These are phyloP conservation scores for Gossypium schwendimanii DNA, from an alignment of 441 rosid genomes.

Conservation along the genomic window DNA sequence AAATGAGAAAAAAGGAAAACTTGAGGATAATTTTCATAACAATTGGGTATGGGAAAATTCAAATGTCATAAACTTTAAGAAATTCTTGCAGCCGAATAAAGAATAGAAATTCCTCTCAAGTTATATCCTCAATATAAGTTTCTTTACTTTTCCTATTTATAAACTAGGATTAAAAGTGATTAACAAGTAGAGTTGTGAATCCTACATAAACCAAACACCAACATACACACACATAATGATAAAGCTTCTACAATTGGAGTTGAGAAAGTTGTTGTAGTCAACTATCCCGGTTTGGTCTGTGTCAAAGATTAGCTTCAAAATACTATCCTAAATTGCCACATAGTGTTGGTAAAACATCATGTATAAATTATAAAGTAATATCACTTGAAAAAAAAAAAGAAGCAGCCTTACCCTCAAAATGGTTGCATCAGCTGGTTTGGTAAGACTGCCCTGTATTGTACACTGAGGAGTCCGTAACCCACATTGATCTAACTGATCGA, in stretches of 20 bases:
- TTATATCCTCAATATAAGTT: background rate
- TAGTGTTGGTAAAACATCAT: background rate
- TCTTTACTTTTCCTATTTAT: background rate
- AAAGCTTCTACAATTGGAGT: background rate
- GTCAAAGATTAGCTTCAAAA: background rate
- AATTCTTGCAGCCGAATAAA: background rate
- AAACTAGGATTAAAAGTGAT: background rate
- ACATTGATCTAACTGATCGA: slow-evolving; percentile 67
- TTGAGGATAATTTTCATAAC: background rate
- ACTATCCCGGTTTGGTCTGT: background rate
- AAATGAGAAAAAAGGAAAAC: background rate
- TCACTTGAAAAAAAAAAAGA: background rate
- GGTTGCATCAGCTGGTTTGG: slow-evolving; percentile 46
- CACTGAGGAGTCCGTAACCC: slow-evolving; percentile 84
- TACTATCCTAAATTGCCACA: background rate
- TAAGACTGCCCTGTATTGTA: slow-evolving; percentile 73
- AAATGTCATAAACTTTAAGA: background rate
- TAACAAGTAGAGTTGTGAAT: background rate
- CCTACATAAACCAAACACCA: background rate
- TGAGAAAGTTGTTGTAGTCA: background rate
- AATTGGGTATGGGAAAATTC: background rate
- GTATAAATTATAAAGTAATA: background rate
- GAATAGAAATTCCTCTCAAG: background rate
- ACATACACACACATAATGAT: background rate
- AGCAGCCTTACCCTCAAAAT: slow-evolving; percentile 38